A percentile compares a stretch with the other conserved stretches of the same genome.
Evolutionary conservation across 2,329 filamentous ascomycete genomes (phyloP).

Genomic region (Stagonosporopsis cucurbitacearum): DNA sequence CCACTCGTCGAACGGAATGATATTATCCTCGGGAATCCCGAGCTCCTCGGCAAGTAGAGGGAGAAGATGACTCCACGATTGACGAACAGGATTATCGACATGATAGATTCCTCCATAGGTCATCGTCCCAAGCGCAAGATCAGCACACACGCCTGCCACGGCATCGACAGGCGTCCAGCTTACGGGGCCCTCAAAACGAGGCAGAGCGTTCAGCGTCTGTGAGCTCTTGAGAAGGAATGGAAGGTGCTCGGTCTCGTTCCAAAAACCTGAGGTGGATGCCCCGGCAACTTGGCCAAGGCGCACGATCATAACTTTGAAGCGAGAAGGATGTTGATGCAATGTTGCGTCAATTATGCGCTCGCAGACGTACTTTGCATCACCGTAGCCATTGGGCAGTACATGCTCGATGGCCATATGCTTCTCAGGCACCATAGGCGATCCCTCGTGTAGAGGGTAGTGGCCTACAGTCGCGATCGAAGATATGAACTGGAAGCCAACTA

Average conservation of each 20-base stretch:
- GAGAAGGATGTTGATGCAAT: slow-evolving; percentile 51
- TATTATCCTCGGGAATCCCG: slow-evolving; percentile 28
- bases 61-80: slow-evolving; percentile 51
- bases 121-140: slow-evolving; percentile 39
- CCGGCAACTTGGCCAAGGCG: slow-evolving; percentile 63
- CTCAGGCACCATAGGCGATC: slow-evolving; percentile 51
- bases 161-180: slow-evolving; percentile 57
- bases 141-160: slow-evolving; percentile 44
- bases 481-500: slow-evolving; percentile 50
- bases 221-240: slow-evolving; percentile 59
- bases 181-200: slow-evolving; percentile 25
- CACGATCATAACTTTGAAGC: slow-evolving; percentile 54
- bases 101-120: slow-evolving; percentile 51
- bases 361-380: slow-evolving; percentile 61
- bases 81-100: slow-evolving; percentile 55
- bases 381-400: slow-evolving; percentile 57
- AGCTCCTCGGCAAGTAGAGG: slow-evolving; percentile 41
- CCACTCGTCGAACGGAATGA: slow-evolving; percentile 53
- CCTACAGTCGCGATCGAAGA: slow-evolving; percentile 54
- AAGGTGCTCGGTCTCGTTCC: slow-evolving; percentile 62
- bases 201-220: slow-evolving; percentile 54
- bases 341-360: slow-evolving; percentile 60
- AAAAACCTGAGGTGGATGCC: slow-evolving; percentile 57
- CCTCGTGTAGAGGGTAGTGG: slow-evolving; percentile 26
- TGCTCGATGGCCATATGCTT: slow-evolving; percentile 48